Evolutionary conservation across 2,329 filamentous ascomycete species (phyloP).

Genomic region (Lecanoromycetidae sp.): DNA sequence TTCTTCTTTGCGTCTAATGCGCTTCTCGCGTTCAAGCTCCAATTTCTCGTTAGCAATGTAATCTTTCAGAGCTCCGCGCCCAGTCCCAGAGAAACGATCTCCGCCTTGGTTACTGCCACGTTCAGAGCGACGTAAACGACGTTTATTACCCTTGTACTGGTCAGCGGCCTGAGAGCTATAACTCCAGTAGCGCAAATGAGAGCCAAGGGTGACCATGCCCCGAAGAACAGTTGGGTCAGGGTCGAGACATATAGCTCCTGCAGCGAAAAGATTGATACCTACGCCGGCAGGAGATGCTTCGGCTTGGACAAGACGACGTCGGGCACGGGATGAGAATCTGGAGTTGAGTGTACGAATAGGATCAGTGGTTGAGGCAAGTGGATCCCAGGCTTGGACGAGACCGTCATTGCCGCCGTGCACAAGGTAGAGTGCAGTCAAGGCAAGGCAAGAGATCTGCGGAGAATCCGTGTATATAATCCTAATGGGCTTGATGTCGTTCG

Average conservation of each 20-base stretch:
- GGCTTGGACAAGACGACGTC: constrained; percentile 59
- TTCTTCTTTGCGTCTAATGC: constrained; percentile 53
- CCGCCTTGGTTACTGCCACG: constrained; percentile 47
- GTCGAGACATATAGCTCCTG: constrained; percentile 74
- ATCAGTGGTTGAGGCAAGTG: constrained; percentile 64
- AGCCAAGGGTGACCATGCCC: constrained; percentile 76
- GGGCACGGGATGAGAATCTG: constrained; percentile 67
- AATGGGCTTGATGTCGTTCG: constrained; percentile 55
- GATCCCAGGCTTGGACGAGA: constrained; percentile 92
- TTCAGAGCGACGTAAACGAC: constrained; percentile 59
- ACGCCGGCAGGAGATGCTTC: constrained; percentile 55
- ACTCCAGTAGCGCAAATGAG: constrained; percentile 81
- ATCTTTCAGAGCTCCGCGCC: constrained; percentile 59
- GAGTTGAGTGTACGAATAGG: constrained; percentile 81
- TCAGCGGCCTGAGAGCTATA: constrained; percentile 72
- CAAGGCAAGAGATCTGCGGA: constrained; percentile 71
- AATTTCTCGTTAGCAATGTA: constrained; percentile 79
- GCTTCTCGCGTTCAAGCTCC: constrained; percentile 64
- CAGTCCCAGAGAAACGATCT: constrained; percentile 48
- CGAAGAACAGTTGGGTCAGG: constrained; percentile 75
- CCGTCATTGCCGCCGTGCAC: constrained; percentile 92
- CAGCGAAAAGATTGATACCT: constrained; percentile 66
- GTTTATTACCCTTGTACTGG: constrained; percentile 63
- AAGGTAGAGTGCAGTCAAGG: constrained; percentile 71
- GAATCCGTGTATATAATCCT: constrained; percentile 82